phyloP scores from a whole-genome alignment of 2,329 filamentous ascomycete species.

The Botrytis fabae region DNA sequence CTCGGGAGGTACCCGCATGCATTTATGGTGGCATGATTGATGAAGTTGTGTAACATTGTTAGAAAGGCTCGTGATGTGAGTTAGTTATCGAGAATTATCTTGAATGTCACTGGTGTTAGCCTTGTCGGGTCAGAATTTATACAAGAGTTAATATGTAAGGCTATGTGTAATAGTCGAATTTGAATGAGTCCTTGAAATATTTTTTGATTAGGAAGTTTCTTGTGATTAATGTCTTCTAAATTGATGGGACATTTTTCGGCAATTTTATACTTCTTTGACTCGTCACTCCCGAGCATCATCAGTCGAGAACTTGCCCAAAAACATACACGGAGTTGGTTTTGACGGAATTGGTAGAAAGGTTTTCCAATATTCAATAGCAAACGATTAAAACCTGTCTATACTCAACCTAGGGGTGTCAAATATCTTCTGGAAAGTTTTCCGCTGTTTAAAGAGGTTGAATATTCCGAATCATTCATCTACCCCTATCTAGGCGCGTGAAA shows the following conservation, averaged over 20 bases:
- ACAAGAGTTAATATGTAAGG: not conserved
- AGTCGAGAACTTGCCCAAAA: not conserved
- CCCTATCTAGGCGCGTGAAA: not conserved
- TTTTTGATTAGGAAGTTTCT: not conserved
- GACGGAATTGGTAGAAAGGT: too few relatives aligned
- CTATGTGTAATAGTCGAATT: not conserved
- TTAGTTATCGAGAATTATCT: not conserved
- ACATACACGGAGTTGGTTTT: not conserved
- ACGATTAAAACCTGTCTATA: too few relatives aligned
- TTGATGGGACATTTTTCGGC: not conserved
- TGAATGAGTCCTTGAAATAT: not conserved
- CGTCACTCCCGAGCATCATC: not conserved
- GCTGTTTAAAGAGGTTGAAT: not conserved
- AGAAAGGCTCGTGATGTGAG: not conserved
- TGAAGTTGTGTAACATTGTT: not conserved
- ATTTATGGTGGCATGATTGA: not conserved
- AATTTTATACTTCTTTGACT: not conserved
- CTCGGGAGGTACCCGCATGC: not conserved
- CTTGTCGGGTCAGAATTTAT: not conserved
- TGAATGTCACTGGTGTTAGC: slow-evolving; percentile 12
- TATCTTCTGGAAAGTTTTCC: not conserved
- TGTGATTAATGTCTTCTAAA: not conserved
- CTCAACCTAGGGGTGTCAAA: not conserved
- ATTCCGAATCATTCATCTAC: not conserved
- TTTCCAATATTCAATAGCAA: not conserved